phyloP scores from a whole-genome alignment of 495 filamentous ascomycete genomes.

The Hypoxylon intermedium region DNA sequence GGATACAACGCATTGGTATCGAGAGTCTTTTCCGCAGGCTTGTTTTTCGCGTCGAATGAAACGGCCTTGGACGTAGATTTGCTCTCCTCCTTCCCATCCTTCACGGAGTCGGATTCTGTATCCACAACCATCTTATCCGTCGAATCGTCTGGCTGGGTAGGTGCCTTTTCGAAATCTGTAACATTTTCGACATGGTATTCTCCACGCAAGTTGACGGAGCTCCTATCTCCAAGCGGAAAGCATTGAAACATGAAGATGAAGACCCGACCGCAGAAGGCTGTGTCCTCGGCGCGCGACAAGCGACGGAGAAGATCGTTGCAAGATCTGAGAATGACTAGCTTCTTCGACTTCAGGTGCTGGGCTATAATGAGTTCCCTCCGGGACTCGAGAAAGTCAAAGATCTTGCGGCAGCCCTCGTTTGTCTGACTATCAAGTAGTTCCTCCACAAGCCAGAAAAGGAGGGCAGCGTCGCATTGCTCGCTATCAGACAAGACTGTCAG shows the following conservation, averaged over 20 bases:
- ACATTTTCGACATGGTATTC: conserved; percentile 97
- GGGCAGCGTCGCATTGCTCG: conserved; percentile 81
- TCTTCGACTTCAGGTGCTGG: conserved; percentile 84
- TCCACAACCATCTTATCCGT: conserved; percentile 71
- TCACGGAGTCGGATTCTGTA: conserved; percentile 41
- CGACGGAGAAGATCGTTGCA: conserved; percentile 95
- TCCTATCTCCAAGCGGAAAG: conserved; percentile 93
- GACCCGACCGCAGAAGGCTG: conserved; percentile 94
- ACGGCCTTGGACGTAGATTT: conserved; percentile 59
- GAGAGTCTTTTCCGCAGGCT: conserved; percentile 52
- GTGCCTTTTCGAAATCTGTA: conserved; percentile 76
- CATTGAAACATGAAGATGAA: conserved; percentile 98
- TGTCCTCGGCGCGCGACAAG: conserved; percentile 91
- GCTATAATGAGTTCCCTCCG: conserved; percentile 84
- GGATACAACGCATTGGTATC: conserved; percentile 82
- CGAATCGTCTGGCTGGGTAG: conserved; percentile 56
- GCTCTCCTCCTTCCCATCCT: conserved; percentile 47
- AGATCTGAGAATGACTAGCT: conserved; percentile 82
- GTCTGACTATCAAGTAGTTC: conserved; percentile 96
- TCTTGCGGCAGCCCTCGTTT: conserved; percentile 83
- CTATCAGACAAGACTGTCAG: conserved; percentile 83
- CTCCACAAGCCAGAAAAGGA: conserved; percentile 89
- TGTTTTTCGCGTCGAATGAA: conserved; percentile 57
- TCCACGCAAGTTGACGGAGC: conserved; percentile 93
- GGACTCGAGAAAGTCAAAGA: conserved; percentile 95